These are phyloP conservation scores for Moesziomyces globuligerus DNA, from an alignment of 1,284 basidiomycete species.

Conservation along the genomic window DNA sequence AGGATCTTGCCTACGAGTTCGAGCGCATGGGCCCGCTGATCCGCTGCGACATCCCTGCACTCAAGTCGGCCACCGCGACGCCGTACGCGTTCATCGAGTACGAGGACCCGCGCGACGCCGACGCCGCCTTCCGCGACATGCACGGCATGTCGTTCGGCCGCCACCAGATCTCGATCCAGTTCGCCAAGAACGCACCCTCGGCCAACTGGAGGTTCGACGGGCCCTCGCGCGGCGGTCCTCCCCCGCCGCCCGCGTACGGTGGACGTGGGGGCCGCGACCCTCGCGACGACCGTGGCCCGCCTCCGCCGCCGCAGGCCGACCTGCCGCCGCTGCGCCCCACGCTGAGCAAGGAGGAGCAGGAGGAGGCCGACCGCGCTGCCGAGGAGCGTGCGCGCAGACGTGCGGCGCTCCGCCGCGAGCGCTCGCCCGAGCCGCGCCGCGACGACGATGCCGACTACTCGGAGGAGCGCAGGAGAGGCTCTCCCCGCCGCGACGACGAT, in stretches of 20 bases:
- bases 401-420: constrained; percentile 39
- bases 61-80: constrained; percentile 47
- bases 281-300: constrained; percentile 25
- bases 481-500: constrained; percentile 31
- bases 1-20: constrained; percentile 62
- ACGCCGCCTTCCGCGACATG: constrained; percentile 58
- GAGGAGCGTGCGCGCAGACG: constrained; percentile 46
- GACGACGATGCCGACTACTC: constrained; percentile 37
- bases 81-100: constrained; percentile 63
- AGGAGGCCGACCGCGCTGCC: constrained; percentile 47
- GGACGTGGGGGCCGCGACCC: constrained; percentile 31
- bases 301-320: no score
- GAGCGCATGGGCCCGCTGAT: constrained; percentile 59
- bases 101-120: constrained; percentile 59
- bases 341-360: constrained; percentile 38
- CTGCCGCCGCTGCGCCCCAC: constrained; percentile 23
- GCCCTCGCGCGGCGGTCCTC: constrained; percentile 41
- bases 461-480: constrained; percentile 29
- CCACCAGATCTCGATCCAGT: constrained; percentile 56
- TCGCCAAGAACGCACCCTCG: constrained; percentile 59
- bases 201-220: constrained; percentile 58
- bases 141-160: constrained; percentile 60
- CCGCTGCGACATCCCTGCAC: constrained; percentile 62
- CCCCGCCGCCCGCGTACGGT: constrained; percentile 40
- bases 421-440: constrained; percentile 37